Evolutionary conservation across 1,139 yeast species (phyloP).

Genomic region (Hanseniaspora uvarum): DNA sequence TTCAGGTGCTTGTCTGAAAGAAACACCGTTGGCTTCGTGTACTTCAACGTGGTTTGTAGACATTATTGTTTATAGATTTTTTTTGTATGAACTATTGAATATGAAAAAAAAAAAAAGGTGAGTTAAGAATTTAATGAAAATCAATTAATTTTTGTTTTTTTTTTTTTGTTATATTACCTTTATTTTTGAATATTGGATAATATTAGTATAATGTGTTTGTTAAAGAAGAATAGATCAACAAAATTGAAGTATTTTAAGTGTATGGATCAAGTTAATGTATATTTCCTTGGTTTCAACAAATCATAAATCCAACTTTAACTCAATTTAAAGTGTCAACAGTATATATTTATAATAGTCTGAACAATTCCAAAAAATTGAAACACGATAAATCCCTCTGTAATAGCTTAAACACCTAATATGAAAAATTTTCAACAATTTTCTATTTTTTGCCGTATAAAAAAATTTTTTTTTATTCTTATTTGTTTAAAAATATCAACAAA

Average conservation of each 20-base stretch:
- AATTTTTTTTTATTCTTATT: no score
- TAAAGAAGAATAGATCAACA: neutral
- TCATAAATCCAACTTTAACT: no score
- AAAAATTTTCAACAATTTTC: neutral
- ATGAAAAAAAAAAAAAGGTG: neutral
- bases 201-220: no score
- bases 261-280: neutral
- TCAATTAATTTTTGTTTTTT: neutral
- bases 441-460: neutral
- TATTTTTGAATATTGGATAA: no score
- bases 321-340: no score
- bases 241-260: no score
- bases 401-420: neutral
- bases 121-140: no score
- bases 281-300: neutral
- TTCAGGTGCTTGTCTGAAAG: conserved; percentile 56
- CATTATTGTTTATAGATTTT: neutral
- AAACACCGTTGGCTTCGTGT: conserved; percentile 69
- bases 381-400: neutral
- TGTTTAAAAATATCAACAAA: neutral
- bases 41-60: conserved; percentile 40
- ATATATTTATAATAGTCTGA: no score
- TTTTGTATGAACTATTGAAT: neutral
- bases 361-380: no score
- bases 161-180: neutral